Evolutionary conservation across 352 stramenopile genomes (phyloP).

Genomic region (Phytophthora melonis): DNA sequence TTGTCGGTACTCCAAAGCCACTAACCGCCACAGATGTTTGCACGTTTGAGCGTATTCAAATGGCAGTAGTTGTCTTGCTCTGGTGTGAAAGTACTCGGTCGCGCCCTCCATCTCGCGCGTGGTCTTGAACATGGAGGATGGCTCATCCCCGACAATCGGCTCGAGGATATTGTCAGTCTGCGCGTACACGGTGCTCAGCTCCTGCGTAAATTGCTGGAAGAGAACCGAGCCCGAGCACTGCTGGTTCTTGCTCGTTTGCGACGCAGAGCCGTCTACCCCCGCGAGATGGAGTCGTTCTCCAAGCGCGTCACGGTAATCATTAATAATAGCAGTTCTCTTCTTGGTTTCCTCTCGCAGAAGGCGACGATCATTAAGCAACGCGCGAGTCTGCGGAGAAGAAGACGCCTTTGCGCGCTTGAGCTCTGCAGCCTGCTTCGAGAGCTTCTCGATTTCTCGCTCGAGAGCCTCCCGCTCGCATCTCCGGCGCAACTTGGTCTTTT

Average conservation of each 20-base stretch:
- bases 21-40: slow-evolving; percentile 20
- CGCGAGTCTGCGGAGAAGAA: too few relatives aligned
- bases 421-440: slow-evolving; percentile 5
- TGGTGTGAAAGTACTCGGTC: slow-evolving; percentile 19
- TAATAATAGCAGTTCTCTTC: slow-evolving; percentile 4
- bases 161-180: slow-evolving; percentile 11
- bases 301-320: background rate
- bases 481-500: slow-evolving; percentile 3
- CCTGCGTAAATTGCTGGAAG: slow-evolving; percentile 7
- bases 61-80: slow-evolving; percentile 8
- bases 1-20: slow-evolving; percentile 14
- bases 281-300: background rate
- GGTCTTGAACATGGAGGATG: slow-evolving; percentile 2
- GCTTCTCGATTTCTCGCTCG: background rate
- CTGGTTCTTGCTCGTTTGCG: background rate
- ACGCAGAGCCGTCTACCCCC: too few relatives aligned
- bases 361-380: slow-evolving; percentile 1
- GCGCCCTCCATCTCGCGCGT: background rate
- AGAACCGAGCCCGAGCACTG: background rate
- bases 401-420: background rate
- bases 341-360: slow-evolving; percentile 13
- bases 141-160: background rate
- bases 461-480: slow-evolving; percentile 15
- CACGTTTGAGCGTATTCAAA: slow-evolving; percentile 22
- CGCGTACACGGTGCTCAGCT: slow-evolving; percentile 7